Evolutionary conservation across 176 grass and related monocot species (phyloP).

Genomic region (Aegilops sharonensis): DNA sequence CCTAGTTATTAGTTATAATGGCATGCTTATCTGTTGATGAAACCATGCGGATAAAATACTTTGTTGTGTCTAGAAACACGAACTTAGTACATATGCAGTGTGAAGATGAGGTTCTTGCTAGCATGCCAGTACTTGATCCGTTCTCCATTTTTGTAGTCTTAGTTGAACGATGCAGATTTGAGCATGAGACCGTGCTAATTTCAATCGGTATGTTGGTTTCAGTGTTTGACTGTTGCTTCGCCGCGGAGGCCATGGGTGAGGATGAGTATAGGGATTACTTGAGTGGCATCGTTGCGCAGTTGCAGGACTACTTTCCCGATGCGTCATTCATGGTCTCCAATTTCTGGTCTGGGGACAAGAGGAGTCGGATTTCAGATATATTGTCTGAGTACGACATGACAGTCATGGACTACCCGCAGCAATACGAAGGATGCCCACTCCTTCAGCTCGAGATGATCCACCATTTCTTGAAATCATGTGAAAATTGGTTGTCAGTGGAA

Average conservation of each 20-base stretch:
- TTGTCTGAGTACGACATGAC: slow-evolving; percentile 94
- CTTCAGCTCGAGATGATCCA: slow-evolving; percentile 95
- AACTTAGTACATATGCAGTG: background rate
- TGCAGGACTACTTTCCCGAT: slow-evolving; percentile 81
- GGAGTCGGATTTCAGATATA: slow-evolving; percentile 83
- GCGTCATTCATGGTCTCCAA: slow-evolving; percentile 95
- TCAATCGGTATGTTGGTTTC: slow-evolving; percentile 29
- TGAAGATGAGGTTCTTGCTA: background rate
- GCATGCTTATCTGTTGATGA: background rate
- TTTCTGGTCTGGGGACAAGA: slow-evolving; percentile 81
- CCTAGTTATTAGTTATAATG: slow-evolving; percentile 1
- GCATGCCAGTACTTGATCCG: background rate
- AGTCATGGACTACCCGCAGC: slow-evolving; percentile 92
- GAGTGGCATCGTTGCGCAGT: slow-evolving; percentile 68
- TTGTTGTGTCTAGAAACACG: background rate
- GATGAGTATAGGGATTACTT: slow-evolving; percentile 79
- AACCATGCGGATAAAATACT: background rate
- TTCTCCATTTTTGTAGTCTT: background rate
- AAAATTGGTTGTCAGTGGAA: slow-evolving; percentile 94
- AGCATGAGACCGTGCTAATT: slow-evolving; percentile 5
- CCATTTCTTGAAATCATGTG: slow-evolving; percentile 94
- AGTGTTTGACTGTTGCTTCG: slow-evolving; percentile 98
- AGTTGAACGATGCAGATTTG: background rate
- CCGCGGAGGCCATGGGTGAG: slow-evolving; percentile 61
- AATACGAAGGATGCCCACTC: slow-evolving; percentile 91